phyloP scores from a whole-genome alignment of 768 basidiomycete genomes.

The Tephrocybe rancida region DNA sequence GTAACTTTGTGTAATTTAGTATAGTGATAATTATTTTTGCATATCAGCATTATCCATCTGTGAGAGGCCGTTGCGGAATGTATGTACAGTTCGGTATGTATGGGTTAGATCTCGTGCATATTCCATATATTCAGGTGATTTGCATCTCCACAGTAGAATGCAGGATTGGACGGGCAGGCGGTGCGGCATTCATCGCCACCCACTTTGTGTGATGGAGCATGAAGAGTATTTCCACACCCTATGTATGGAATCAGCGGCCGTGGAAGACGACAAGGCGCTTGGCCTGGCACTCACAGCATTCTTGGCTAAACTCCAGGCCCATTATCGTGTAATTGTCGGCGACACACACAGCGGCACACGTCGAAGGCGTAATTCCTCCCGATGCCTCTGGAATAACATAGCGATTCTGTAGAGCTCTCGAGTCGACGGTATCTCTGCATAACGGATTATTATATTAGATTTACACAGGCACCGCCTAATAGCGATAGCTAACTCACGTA shows the following conservation, averaged over 20 bases:
- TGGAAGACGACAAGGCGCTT: neutral
- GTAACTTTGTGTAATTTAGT: neutral
- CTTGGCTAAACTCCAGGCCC: neutral
- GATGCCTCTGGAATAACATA: neutral
- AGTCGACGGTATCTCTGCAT: neutral
- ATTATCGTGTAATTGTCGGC: neutral
- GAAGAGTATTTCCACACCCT: slow-evolving; percentile 1
- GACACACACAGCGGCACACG: neutral
- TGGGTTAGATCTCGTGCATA: neutral
- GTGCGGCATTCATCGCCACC: neutral
- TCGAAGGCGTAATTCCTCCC: neutral
- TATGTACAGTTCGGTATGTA: neutral
- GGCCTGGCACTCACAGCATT: neutral
- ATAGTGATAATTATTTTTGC: too few relatives aligned
- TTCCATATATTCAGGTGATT: slow-evolving; percentile 1
- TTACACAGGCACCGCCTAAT: neutral
- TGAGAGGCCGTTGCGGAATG: too few relatives aligned
- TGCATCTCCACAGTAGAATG: neutral
- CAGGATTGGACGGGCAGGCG: neutral
- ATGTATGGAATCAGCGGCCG: neutral
- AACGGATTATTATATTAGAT: neutral
- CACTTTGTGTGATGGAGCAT: neutral
- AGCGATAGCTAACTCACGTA: neutral
- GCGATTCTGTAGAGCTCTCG: neutral
- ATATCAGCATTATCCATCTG: too few relatives aligned